Base-by-base conservation (phyloP, 2,329 filamentous ascomycete species). In the Alternaria burnsii region DNA sequence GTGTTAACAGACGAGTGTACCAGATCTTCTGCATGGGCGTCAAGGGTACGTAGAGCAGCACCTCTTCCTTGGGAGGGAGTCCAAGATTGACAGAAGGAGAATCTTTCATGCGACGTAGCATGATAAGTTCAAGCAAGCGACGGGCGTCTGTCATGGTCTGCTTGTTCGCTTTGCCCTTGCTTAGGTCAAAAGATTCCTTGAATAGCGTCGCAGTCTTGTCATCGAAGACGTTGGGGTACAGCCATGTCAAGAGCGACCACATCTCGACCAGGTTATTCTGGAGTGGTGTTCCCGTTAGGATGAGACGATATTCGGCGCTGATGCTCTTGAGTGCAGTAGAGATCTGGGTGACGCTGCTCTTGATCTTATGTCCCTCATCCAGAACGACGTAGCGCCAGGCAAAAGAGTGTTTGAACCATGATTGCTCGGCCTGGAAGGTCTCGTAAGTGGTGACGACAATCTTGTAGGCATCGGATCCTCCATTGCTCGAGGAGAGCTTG, bases 321-420 rank as follows among this genome's bases (percentile, higher is more conserved):
- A 86, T 66, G 16, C 72, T 76, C 36, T 81, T 80, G 4, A 86
- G 66, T 3, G 80, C 71, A 5, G 73, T 71, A 0, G 84, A 79
- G 12, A 85, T 74, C 20, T 81, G 76, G 0, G 81, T 80, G 6
- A 76, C 71, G 36, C 81, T 81, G 81, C 97, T 99, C 86, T 99
- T 99, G 93, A 99, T 98, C 78, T 94, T 93, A 80, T 99, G 95
- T 80, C 95, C 95, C 84, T 99, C 95, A 71, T 99, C 95, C 63
- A 99, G 94, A 69, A 99, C 97, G 91, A 98, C 97, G 81, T 99
- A 96, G 71, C 97, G 91, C 95, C 95, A 99, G 79, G 97, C 96
- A 79, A 99, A 87, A 0, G 82, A 93, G 82, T 97, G 97, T 84
- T 92, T 96, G 40, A 99, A 85, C 73, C 98, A 86, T 0, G 93